phyloP scores from a whole-genome alignment of 805 yeast genomes.

The Spathaspora passalidarum region DNA sequence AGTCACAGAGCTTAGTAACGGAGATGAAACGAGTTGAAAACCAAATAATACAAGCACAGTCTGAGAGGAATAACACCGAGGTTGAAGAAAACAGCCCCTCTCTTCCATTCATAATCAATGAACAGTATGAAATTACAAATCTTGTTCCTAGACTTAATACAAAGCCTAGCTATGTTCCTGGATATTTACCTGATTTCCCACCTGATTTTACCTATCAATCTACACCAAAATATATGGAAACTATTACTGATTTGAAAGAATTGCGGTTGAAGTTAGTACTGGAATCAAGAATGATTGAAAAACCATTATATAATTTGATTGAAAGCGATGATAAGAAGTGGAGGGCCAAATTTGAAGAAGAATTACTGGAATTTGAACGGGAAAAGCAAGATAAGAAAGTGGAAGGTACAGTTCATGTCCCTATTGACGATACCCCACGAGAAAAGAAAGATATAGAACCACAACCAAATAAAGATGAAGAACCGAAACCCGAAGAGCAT shows the following conservation, averaged over 20 bases:
- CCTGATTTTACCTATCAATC: conserved; percentile 89
- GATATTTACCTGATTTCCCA: conserved; percentile 84
- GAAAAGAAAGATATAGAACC: too few species aligned
- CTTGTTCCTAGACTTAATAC: conserved; percentile 50
- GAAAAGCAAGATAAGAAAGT: conserved; percentile 2
- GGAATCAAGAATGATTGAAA: conserved; percentile 79
- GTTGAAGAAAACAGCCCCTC: conserved; percentile 40
- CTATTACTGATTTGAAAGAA: conserved; percentile 65
- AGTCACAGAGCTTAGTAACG: background rate
- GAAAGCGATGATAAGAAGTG: conserved; percentile 34
- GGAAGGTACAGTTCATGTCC: background rate
- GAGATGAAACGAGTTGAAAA: conserved; percentile 5
- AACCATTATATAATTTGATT: conserved; percentile 63
- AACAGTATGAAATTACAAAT: conserved; percentile 48
- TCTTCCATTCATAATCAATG: conserved; percentile 51
- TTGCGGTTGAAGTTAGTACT: conserved; percentile 70
- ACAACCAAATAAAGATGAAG: background rate
- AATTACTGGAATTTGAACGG: conserved; percentile 13
- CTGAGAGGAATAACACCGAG: background rate
- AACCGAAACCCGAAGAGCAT: background rate
- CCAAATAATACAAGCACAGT: conserved; percentile 6
- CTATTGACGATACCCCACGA: background rate
- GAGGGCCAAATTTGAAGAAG: conserved; percentile 25
- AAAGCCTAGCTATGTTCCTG: conserved; percentile 53
- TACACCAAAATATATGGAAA: conserved; percentile 64